Base-by-base conservation (phyloP, 345 rosid genomes). In the Boechera divaricarpa region DNA sequence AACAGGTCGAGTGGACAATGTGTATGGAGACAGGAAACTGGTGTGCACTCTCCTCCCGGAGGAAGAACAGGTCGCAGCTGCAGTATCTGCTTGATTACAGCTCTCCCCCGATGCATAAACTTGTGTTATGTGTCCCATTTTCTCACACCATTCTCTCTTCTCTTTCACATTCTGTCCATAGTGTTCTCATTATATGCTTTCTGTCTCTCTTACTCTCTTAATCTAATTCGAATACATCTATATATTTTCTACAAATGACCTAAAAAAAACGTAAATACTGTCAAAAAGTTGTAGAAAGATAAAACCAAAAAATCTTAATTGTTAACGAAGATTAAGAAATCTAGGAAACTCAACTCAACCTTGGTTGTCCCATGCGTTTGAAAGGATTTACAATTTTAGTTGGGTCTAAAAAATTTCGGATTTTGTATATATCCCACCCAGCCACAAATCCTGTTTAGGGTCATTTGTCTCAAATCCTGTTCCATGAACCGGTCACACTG, bases 1-100 rank as follows among this genome's bases (percentile, higher is more conserved):
- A 76, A 76, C 80, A 77, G 99, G 99, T 41, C 99, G 99, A 12
- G 93, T 93, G 42, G 97, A 93, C 85, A 96, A 96, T 59, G 98
- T 96, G 38, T 93, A 96, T 49, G 98, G 99, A 33, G 99, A 96
- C 81, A 93, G 98, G 85, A 90, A 96, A 79, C 92, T 96, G 72
- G 72, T 88, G 74, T 91, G 97, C 84, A 96, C 97, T 73, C 98
- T 96, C 70, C 96, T 77, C 10, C 79, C 97, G 15, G 94, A 80
- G 4, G 99, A 96, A 81, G 98, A 93, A 79, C 83, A 79, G 80
- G 96, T 88, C 16, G 98, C 93, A 42, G 98, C 97, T 21, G 89
- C 88, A 32, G 98, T 90, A 63, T 95, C 70, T 7, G 71, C 68
- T 69, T 72, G 52, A 80, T 38, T 70, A 69, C 62, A 54, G 60